Conservation (phyloP, 2,329 filamentous ascomycete species). For the Talaromyces rugulosus region DNA sequence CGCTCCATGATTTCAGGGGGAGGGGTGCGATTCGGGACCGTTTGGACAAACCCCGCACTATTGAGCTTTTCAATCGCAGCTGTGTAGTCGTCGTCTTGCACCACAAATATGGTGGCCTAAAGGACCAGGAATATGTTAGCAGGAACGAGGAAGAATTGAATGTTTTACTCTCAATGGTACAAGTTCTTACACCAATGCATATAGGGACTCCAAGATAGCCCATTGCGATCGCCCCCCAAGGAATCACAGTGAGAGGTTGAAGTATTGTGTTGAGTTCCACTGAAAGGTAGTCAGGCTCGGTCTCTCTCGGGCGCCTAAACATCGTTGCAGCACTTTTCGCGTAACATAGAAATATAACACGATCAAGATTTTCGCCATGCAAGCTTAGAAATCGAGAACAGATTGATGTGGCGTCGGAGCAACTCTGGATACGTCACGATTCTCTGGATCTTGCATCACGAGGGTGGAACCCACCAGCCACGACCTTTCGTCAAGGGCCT, state of each 20-base stretch:
- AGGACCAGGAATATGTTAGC: constrained; percentile 14
- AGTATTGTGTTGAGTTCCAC: constrained; percentile 17
- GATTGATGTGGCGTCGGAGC: too few species aligned
- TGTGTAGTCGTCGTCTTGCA: constrained; percentile 20
- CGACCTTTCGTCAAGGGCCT: too few species aligned
- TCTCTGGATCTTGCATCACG: too few species aligned
- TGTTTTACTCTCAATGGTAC: neutral
- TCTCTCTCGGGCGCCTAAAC: constrained; percentile 19
- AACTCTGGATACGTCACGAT: too few species aligned
- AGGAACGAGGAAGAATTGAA: neutral
- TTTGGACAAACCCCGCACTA: constrained; percentile 18
- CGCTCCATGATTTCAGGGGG: constrained; percentile 1
- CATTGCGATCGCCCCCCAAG: constrained; percentile 20
- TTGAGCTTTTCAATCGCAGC: constrained; percentile 18
- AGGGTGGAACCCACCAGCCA: too few species aligned
- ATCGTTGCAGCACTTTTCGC: neutral
- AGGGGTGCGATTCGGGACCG: constrained; percentile 17
- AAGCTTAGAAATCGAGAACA: too few species aligned
- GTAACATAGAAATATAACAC: too few species aligned
- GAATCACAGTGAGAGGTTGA: constrained; percentile 18
- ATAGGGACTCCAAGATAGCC: constrained; percentile 20
- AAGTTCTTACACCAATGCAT: constrained; percentile 13
- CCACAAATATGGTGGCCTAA: constrained; percentile 17
- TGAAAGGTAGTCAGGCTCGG: constrained; percentile 19
- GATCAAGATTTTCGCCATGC: too few species aligned